These are phyloP conservation scores for Lentinula lateritia DNA, from an alignment of 768 basidiomycete species.

Conservation along the genomic window DNA sequence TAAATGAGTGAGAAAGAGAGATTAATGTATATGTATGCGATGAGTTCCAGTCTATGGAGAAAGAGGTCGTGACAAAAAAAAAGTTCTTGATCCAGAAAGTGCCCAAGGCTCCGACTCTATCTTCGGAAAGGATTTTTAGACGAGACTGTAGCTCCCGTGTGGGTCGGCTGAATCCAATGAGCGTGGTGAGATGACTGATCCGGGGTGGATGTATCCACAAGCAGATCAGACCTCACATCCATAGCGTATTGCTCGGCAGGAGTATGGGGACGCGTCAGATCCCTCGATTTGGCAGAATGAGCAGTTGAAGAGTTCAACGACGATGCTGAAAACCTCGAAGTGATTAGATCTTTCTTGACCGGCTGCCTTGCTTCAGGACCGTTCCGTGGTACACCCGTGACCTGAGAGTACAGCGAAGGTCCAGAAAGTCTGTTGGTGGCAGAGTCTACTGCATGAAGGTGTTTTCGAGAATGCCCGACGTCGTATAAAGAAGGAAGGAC, in stretches of 20 bases:
- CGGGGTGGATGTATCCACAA: conserved; percentile 10
- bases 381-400: conserved; percentile 56
- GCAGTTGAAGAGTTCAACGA: conserved; percentile 5
- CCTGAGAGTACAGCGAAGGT: conserved; percentile 62
- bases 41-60: not conserved
- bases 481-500: conserved; percentile 32
- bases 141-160: conserved; percentile 34
- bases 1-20: not conserved
- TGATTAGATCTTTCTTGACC: conserved; percentile 35
- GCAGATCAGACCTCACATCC: conserved; percentile 16
- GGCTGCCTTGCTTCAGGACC: conserved; percentile 74
- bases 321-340: conserved; percentile 7
- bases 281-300: conserved; percentile 6
- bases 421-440: conserved; percentile 32
- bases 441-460: conserved; percentile 13
- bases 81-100: not conserved
- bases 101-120: conserved; percentile 18
- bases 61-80: not conserved
- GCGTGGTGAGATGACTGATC: conserved; percentile 27
- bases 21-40: not conserved
- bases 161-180: conserved; percentile 34
- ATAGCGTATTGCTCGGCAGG: conserved; percentile 59
- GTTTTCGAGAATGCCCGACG: conserved; percentile 15
- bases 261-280: conserved; percentile 29
- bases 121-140: conserved; percentile 51